A percentile compares a stretch with the other conserved stretches of the same genome.
Conservation (phyloP, 805 yeast species). For the Nakazawaea peltata region DNA sequence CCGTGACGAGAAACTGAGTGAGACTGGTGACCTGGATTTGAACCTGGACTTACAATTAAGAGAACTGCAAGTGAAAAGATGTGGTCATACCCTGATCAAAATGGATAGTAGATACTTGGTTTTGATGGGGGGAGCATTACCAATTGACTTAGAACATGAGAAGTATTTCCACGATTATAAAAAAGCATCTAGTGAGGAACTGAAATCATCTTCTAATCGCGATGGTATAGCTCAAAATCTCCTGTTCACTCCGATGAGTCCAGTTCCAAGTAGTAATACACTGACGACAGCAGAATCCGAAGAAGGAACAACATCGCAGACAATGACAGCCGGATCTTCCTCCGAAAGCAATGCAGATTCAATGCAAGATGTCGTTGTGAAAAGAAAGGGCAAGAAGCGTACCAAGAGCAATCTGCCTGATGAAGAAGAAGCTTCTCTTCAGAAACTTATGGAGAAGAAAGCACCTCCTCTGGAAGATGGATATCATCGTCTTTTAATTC, state of each 20-base stretch:
- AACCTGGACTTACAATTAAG: background rate
- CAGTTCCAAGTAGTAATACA: background rate
- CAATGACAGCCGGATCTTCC: no score
- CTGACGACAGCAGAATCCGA: no score
- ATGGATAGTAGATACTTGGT: constrained; percentile 5
- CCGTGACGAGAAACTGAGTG: background rate
- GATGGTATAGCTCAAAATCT: background rate
- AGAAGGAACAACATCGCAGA: no score
- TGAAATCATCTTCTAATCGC: background rate
- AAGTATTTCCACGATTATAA: constrained; percentile 5
- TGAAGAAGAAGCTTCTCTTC: no score
- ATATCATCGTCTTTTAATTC: constrained; percentile 7
- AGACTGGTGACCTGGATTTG: background rate
- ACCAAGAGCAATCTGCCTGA: no score
- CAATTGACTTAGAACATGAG: constrained; percentile 9
- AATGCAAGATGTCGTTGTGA: constrained; percentile 5
- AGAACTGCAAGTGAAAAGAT: constrained; percentile 8
- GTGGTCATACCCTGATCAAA: constrained; percentile 8
- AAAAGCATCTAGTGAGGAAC: background rate
- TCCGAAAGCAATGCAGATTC: constrained; percentile 4
- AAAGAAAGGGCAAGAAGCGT: background rate
- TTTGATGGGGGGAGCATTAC: constrained; percentile 9
- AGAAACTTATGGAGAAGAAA: no score
- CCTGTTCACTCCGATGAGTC: background rate
- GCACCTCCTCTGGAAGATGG: constrained; percentile 1